Evolutionary conservation across 352 stramenopile genomes (phyloP).

Genomic region (Phytophthora boehmeriae): DNA sequence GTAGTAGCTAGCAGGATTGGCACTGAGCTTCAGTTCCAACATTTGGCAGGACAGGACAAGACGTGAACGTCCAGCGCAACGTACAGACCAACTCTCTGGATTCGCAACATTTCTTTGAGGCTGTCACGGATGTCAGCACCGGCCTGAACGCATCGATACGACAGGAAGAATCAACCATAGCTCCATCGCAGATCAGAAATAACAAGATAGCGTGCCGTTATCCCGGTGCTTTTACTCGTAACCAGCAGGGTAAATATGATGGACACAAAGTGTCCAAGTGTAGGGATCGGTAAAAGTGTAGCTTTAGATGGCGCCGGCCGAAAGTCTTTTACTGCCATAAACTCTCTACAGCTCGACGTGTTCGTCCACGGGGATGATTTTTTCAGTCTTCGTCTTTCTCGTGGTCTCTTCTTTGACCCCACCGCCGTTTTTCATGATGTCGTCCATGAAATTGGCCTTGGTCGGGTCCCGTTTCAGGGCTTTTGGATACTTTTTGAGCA

Average conservation of each 20-base stretch:
- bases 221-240: no score
- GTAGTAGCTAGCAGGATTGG: slow-evolving; percentile 12
- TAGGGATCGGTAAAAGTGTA: no score
- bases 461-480: slow-evolving; percentile 51
- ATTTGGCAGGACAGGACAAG: neutral
- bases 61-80: neutral
- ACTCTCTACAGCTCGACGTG: slow-evolving; percentile 39
- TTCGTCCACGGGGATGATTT: slow-evolving; percentile 34
- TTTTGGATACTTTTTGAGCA: slow-evolving; percentile 65
- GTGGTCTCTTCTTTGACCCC: slow-evolving; percentile 24
- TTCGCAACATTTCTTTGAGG: slow-evolving; percentile 2
- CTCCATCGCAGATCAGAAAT: no score
- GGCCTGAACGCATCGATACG: slow-evolving; percentile 10
- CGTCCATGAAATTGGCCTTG: slow-evolving; percentile 68
- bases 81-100: neutral
- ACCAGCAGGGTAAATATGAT: no score
- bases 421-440: slow-evolving; percentile 36
- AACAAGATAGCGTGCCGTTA: no score
- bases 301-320: no score
- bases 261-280: no score
- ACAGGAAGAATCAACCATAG: no score
- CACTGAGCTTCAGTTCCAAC: slow-evolving; percentile 14
- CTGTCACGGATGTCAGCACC: no score
- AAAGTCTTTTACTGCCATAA: no score
- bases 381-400: slow-evolving; percentile 17